Evolutionary conservation across 108 stramenopile genomes (phyloP).

Genomic region (Schizochytrium sp.): DNA sequence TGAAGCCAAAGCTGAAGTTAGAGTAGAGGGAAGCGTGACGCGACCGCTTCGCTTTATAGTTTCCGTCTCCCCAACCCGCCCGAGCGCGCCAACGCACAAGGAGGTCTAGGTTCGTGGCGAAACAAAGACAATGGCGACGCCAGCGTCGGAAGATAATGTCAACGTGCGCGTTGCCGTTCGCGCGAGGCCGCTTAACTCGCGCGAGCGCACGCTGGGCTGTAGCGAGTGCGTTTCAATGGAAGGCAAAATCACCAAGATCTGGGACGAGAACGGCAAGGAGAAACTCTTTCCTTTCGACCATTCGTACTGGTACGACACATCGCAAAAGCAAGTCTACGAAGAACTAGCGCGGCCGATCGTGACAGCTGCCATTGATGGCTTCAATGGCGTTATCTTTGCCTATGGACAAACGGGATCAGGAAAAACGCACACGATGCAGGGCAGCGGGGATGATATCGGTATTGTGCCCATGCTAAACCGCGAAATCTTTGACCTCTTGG

Average conservation of each 20-base stretch:
- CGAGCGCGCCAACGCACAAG: too few relatives aligned
- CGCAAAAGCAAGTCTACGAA: conserved; percentile 77
- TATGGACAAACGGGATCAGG: conserved; percentile 44
- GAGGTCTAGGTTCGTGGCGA: too few relatives aligned
- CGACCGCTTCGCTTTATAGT: too few relatives aligned
- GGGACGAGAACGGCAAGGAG: conserved; percentile 22
- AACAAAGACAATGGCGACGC: too few relatives aligned
- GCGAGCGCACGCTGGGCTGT: conserved; percentile 30
- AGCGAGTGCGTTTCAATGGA: conserved; percentile 22
- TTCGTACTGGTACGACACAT: conserved; percentile 65
- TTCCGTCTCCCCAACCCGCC: too few relatives aligned
- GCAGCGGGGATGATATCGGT: conserved; percentile 70
- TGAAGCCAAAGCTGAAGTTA: too few relatives aligned
- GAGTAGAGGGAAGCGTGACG: too few relatives aligned
- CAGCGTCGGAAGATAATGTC: background rate
- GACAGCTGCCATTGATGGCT: conserved; percentile 66
- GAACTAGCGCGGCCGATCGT: conserved; percentile 77
- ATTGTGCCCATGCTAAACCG: conserved; percentile 66
- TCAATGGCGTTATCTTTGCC: conserved; percentile 84
- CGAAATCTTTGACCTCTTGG: conserved; percentile 35
- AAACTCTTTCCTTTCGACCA: conserved; percentile 87
- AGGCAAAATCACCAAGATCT: background rate
- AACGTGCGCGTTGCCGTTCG: conserved; percentile 54
- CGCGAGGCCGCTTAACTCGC: conserved; percentile 43
- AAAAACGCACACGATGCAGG: conserved; percentile 34